These are phyloP conservation scores for Phoma herbarum DNA, from an alignment of 2,329 filamentous ascomycete species.

Conservation along the genomic window DNA sequence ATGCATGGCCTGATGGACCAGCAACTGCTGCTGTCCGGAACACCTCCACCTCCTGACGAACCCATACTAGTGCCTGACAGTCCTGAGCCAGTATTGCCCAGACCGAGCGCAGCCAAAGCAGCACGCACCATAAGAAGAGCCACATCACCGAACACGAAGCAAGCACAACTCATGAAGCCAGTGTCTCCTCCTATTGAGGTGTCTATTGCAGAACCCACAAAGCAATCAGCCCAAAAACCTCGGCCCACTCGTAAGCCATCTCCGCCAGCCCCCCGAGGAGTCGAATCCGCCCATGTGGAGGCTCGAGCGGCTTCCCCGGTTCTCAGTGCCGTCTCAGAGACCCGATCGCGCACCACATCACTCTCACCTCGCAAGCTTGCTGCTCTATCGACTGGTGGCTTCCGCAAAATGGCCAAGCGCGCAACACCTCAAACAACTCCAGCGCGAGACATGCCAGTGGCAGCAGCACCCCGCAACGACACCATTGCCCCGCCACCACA, in stretches of 20 bases:
- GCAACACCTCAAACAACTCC: constrained; percentile 5
- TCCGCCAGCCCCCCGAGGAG: constrained; percentile 1
- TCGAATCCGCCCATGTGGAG: constrained; percentile 6
- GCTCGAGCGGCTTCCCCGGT: constrained; percentile 19
- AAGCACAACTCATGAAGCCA: background rate
- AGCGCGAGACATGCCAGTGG: background rate
- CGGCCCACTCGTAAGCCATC: constrained; percentile 6
- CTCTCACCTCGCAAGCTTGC: constrained; percentile 25
- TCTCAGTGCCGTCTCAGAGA: constrained; percentile 14
- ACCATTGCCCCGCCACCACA: constrained; percentile 31
- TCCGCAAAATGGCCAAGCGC: constrained; percentile 33
- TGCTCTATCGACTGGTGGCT: constrained; percentile 39
- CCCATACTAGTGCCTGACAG: constrained; percentile 1
- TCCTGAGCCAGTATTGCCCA: background rate
- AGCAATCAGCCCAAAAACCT: constrained; percentile 10
- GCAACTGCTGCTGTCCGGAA: constrained; percentile 29
- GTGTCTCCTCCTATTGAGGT: background rate
- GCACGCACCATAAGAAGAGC: background rate
- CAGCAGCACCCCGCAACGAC: constrained; percentile 19
- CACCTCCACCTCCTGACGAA: background rate
- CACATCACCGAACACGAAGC: constrained; percentile 4
- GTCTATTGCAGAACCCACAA: constrained; percentile 4
- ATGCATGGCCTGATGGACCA: constrained; percentile 44
- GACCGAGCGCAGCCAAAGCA: background rate
- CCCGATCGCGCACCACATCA: constrained; percentile 23